Base-by-base conservation (phyloP, 176 grass and related monocot genomes). In the Tillandsia leiboldiana region DNA sequence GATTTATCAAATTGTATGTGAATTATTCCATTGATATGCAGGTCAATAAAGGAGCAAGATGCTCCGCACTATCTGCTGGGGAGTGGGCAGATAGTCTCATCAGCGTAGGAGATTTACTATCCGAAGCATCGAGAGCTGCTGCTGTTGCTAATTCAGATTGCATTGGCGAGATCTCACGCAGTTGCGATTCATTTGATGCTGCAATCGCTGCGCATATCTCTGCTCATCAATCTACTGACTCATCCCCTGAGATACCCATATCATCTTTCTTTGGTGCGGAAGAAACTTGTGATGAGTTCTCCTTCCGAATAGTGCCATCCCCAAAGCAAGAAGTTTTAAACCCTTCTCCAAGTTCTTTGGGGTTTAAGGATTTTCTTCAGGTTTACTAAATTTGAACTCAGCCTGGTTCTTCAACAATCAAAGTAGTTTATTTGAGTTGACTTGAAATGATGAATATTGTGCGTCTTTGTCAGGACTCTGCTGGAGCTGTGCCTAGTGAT, bases 121-220 rank as follows among this genome's bases (percentile, higher is more conserved):
- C 83, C 59, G 95, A 99, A 82, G 95, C 87, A 82, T 99, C 90
- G 22, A 87, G 86, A 59, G 82, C 63, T 49, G 77, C 77, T 63
- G 80, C 90, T 77, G 82, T 56, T 49, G 77, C 77, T 63, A 82
- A 90, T 77, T 74, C 53, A 7, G 82, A 86, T 73, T 86, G 72
- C 71, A 58, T 78, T 70, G 84, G 70, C 22, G 77, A 90, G 72
- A 70, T 80, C 63, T 75, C 74, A 1, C 81, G 77, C 71, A 99
- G 95, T 70, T 93, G 82, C 72, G 95, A 99, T 70, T 94, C 87
- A 9, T 99, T 99, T 82, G 95, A 99, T 86, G 95, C 89, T 77
- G 87, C 84, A 70, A 71, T 99, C 69, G 95, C 95, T 71, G 82
- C 91, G 67, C 94, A 99, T 63, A 66, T 88, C 66, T 93, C 89